Evolutionary conservation across 1,139 yeast species (phyloP).

Genomic region (Blastobotrys ciferrii): DNA sequence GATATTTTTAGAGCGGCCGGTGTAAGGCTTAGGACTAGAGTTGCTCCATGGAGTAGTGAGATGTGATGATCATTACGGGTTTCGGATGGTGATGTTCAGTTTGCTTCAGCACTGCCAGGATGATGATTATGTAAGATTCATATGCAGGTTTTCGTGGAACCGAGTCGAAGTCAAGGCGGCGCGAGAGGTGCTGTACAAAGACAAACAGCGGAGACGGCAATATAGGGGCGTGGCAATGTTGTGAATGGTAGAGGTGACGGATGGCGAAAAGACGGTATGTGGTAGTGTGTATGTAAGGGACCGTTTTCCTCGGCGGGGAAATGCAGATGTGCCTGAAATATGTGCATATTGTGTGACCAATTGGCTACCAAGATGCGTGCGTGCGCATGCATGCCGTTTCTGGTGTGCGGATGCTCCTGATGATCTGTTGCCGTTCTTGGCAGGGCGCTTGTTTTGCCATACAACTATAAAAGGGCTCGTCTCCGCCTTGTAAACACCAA

Average conservation of each 20-base stretch:
- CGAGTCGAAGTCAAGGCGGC: background rate
- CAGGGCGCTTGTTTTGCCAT: constrained; percentile 4
- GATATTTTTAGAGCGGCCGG: too few species aligned
- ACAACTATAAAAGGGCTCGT: background rate
- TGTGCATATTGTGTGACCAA: too few species aligned
- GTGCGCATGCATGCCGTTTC: background rate
- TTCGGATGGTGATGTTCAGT: background rate
- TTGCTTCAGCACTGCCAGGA: background rate
- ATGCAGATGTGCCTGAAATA: too few species aligned
- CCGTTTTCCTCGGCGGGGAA: too few species aligned
- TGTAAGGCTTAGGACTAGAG: too few species aligned
- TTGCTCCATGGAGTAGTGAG: background rate
- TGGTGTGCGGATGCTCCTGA: constrained; percentile 1
- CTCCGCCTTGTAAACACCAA: too few species aligned
- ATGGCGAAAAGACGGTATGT: too few species aligned
- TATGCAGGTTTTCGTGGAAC: background rate
- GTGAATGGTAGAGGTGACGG: too few species aligned
- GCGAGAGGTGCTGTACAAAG: background rate
- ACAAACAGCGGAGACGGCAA: too few species aligned
- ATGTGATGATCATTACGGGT: background rate
- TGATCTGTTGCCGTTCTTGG: constrained; percentile 6
- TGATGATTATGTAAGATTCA: background rate
- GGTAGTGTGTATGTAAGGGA: too few species aligned
- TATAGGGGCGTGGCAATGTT: too few species aligned
- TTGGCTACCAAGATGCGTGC: too few species aligned